Evolutionary conservation across 345 rosid genomes (phyloP).

Genomic region (Pistacia atlantica): DNA sequence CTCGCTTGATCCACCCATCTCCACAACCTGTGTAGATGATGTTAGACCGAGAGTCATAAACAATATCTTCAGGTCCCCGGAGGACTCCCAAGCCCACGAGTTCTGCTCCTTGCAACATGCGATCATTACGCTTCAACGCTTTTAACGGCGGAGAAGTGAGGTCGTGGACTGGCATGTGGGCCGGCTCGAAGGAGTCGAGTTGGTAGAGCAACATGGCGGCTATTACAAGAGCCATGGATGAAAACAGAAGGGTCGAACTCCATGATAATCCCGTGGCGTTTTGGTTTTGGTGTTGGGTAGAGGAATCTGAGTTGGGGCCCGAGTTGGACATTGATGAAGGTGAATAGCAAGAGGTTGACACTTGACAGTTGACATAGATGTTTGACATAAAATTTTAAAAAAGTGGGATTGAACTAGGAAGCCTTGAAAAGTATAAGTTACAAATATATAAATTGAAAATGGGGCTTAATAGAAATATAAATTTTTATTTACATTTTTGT

Average conservation of each 20-base stretch:
- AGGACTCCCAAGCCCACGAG: conserved; percentile 45
- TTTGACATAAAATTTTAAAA: no score
- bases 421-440: no score
- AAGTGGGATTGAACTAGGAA: no score
- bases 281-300: no score
- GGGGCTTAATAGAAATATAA: no score
- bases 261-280: no score
- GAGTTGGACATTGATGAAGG: no score
- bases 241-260: conserved; percentile 17
- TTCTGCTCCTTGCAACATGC: conserved; percentile 48
- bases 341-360: no score
- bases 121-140: conserved; percentile 31
- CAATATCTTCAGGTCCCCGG: conserved; percentile 66
- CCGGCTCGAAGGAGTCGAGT: conserved; percentile 57
- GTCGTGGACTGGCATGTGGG: conserved; percentile 49
- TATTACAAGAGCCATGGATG: conserved; percentile 29
- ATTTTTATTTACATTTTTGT: no score
- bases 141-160: conserved; percentile 17
- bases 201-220: conserved; percentile 37
- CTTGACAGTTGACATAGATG: no score
- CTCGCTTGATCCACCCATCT: conserved; percentile 86
- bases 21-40: conserved; percentile 55
- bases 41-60: conserved; percentile 38
- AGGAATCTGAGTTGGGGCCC: no score
- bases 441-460: no score